Conservation (phyloP, 192 early-diverging fungal genomes). For the Gamsiella multidivaricata region DNA sequence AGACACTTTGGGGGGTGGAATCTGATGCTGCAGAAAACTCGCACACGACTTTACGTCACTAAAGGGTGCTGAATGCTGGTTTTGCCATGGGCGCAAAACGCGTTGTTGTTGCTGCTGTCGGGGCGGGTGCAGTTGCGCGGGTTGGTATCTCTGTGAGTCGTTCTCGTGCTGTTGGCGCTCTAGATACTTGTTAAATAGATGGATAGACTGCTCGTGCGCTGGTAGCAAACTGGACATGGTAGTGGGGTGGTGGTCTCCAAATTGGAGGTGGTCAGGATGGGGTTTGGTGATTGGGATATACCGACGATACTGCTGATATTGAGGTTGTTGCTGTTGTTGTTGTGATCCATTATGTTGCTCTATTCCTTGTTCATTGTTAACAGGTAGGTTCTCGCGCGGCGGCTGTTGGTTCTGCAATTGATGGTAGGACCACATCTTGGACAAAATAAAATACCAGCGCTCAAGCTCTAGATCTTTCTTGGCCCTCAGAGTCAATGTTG, state of each 20-base stretch:
- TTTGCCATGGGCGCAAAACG: background rate
- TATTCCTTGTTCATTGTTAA: background rate
- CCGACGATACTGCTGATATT: conserved; percentile 3
- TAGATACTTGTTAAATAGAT: conserved; percentile 32
- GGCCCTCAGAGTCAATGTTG: conserved; percentile 11
- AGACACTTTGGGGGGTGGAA: conserved; percentile 11
- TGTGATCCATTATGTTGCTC: background rate
- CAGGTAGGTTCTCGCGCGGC: too few species aligned
- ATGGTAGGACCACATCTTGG: conserved; percentile 33
- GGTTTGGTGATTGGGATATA: background rate
- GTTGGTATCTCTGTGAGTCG: background rate
- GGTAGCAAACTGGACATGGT: conserved; percentile 12
- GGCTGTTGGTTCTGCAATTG: background rate
- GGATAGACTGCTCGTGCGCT: conserved; percentile 22
- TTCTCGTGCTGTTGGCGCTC: conserved; percentile 11
- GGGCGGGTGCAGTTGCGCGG: background rate
- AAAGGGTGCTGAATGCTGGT: conserved; percentile 4
- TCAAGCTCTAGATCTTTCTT: conserved; percentile 37
- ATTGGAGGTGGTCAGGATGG: background rate
- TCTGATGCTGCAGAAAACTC: conserved; percentile 8
- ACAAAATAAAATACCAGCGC: conserved; percentile 33
- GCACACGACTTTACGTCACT: conserved; percentile 1
- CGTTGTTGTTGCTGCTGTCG: conserved; percentile 18
- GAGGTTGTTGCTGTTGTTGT: background rate
- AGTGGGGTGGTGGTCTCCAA: background rate